Percentiles rank a stretch among this genome's conserved stretches.
phyloP scores from a whole-genome alignment of 2,329 filamentous ascomycete species.

The Mycogone perniciosa region DNA sequence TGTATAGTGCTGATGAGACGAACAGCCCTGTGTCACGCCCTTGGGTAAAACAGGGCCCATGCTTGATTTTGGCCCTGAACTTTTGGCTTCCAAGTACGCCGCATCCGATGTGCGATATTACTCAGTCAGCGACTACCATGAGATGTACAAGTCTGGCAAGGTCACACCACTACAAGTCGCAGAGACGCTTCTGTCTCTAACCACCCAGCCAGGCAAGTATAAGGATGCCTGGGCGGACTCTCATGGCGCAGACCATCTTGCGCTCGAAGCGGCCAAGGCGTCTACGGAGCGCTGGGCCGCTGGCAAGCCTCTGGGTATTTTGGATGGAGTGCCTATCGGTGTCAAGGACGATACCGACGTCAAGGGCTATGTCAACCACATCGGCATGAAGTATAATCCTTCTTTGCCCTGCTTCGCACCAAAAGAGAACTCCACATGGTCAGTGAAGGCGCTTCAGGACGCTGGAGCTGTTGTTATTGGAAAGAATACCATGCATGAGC shows the following conservation, averaged over 20 bases:
- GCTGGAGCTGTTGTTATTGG: constrained; percentile 70
- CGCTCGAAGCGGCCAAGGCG: constrained; percentile 61
- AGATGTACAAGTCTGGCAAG: constrained; percentile 62
- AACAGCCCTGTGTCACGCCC: constrained; percentile 53
- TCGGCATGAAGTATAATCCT: constrained; percentile 57
- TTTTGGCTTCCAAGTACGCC: constrained; percentile 35
- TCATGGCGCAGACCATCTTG: constrained; percentile 48
- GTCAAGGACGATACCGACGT: constrained; percentile 77
- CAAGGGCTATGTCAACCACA: constrained; percentile 60
- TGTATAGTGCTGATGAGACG: not conserved
- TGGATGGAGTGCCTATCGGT: constrained; percentile 78
- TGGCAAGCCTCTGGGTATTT: constrained; percentile 57
- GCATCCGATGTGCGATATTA: constrained; percentile 50
- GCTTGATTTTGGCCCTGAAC: constrained; percentile 36
- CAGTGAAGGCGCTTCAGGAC: constrained; percentile 63
- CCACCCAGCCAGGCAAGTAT: constrained; percentile 55
- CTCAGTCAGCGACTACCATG: constrained; percentile 70
- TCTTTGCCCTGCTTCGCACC: constrained; percentile 45
- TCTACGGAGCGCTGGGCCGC: constrained; percentile 67
- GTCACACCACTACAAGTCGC: constrained; percentile 67
- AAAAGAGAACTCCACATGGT: constrained; percentile 57
- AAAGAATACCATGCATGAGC: constrained; percentile 74
- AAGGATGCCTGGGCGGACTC: constrained; percentile 67
- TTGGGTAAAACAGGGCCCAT: constrained; percentile 32
- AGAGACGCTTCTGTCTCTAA: constrained; percentile 64